These are phyloP conservation scores for Aspergillus steynii DNA, from an alignment of 495 filamentous ascomycete genomes.

Conservation along the genomic window DNA sequence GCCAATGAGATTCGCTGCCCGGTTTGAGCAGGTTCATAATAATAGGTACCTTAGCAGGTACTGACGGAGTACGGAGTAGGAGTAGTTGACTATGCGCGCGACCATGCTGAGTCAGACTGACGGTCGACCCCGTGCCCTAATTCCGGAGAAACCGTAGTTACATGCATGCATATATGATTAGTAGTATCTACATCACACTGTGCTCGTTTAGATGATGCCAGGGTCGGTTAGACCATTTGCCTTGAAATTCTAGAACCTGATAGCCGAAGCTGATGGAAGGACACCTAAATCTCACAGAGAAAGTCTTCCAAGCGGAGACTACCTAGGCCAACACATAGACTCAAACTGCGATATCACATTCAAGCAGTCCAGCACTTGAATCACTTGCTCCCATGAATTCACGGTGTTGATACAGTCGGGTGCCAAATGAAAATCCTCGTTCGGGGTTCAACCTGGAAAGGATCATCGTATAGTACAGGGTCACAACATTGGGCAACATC, in stretches of 20 bases:
- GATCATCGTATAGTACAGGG: not conserved
- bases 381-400: constrained; percentile 19
- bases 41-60: too few relatives aligned
- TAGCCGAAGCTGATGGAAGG: constrained; percentile 2
- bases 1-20: not conserved
- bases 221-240: not conserved
- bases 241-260: not conserved
- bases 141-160: not conserved
- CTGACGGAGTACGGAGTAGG: too few relatives aligned
- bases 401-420: constrained; percentile 14
- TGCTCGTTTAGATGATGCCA: too few relatives aligned
- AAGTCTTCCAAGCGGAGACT: constrained; percentile 22
- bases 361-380: constrained; percentile 24
- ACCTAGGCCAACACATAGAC: constrained; percentile 28
- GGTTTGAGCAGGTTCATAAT: too few relatives aligned
- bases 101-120: not conserved
- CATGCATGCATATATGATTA: too few relatives aligned
- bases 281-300: constrained; percentile 21
- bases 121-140: not conserved
- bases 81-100: too few relatives aligned
- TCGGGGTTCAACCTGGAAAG: constrained; percentile 16
- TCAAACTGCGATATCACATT: constrained; percentile 22
- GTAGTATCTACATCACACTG: too few relatives aligned
- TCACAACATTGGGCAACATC: not conserved
- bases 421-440: constrained; percentile 17